Conservation (phyloP, 2,329 filamentous ascomycete genomes). For the Akanthomyces muscarius region DNA sequence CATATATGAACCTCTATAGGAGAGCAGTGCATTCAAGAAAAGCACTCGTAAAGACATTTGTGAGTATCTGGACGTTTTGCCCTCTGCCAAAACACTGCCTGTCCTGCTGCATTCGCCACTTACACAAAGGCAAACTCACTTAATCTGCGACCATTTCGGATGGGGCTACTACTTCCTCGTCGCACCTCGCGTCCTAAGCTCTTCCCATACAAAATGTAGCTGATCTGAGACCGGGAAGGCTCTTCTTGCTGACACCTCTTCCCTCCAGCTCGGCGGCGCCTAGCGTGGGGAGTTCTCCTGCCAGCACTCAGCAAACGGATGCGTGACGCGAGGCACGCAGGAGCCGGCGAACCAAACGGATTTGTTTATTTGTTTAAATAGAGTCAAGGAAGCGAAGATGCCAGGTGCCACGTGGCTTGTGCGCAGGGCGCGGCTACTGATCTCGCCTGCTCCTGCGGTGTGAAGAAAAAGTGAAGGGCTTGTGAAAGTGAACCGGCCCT, state of each 20-base stretch:
- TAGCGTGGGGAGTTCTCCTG: too few species aligned
- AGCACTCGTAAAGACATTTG: too few species aligned
- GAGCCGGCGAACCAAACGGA: background rate
- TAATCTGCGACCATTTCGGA: background rate
- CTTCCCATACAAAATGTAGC: too few species aligned
- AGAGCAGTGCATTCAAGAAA: too few species aligned
- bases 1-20: too few species aligned
- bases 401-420: constrained; percentile 3
- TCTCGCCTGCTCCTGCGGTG: background rate
- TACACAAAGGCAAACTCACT: background rate
- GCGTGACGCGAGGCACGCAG: background rate
- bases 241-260: background rate
- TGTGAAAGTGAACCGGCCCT: background rate
- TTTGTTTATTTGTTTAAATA: constrained; percentile 7
- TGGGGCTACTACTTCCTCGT: background rate
- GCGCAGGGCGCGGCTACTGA: background rate
- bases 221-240: background rate
- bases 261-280: too few species aligned
- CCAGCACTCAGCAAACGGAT: constrained; percentile 6
- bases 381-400: background rate
- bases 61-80: too few species aligned
- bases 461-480: background rate
- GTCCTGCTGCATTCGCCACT: background rate
- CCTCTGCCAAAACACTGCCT: too few species aligned
- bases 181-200: background rate